These are phyloP conservation scores for Mycosphaerella sp. DNA, from an alignment of 2,329 filamentous ascomycete species.

Conservation along the genomic window DNA sequence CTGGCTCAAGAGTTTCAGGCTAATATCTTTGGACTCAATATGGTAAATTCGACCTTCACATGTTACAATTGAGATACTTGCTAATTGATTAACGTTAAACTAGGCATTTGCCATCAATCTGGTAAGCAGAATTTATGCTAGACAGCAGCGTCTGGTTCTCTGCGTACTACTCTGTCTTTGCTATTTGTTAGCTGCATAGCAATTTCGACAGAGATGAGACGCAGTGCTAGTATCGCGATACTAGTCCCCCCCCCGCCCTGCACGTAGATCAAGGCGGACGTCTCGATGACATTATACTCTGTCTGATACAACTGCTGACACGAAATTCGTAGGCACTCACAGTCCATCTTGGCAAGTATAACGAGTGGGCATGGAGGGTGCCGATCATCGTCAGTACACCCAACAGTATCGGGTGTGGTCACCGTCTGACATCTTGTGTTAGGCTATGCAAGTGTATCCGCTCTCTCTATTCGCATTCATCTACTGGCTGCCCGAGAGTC, in stretches of 20 bases:
- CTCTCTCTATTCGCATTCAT: constrained; percentile 50
- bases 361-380: constrained; percentile 57
- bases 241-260: too few species aligned
- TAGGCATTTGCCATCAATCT: constrained; percentile 54
- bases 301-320: too few species aligned
- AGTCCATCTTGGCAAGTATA: constrained; percentile 48
- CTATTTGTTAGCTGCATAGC: too few species aligned
- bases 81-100: background rate
- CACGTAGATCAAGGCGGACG: too few species aligned
- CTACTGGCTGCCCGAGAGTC: constrained; percentile 50
- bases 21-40: constrained; percentile 57
- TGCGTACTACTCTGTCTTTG: too few species aligned
- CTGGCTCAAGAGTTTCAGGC: constrained; percentile 59
- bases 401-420: background rate
- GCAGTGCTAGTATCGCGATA: too few species aligned
- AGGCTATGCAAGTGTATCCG: constrained; percentile 53
- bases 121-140: too few species aligned
- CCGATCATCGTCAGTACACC: constrained; percentile 46
- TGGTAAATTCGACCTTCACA: constrained; percentile 29
- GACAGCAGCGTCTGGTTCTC: too few species aligned
- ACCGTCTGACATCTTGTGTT: background rate
- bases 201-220: too few species aligned
- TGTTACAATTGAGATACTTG: too few species aligned
- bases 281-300: too few species aligned
- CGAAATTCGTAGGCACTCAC: constrained; percentile 39